Percentiles rank a stretch among this genome's conserved stretches.
These are phyloP conservation scores for Mollisiaceae sp. DNA, from an alignment of 2,329 filamentous ascomycete genomes.

Conservation along the genomic window DNA sequence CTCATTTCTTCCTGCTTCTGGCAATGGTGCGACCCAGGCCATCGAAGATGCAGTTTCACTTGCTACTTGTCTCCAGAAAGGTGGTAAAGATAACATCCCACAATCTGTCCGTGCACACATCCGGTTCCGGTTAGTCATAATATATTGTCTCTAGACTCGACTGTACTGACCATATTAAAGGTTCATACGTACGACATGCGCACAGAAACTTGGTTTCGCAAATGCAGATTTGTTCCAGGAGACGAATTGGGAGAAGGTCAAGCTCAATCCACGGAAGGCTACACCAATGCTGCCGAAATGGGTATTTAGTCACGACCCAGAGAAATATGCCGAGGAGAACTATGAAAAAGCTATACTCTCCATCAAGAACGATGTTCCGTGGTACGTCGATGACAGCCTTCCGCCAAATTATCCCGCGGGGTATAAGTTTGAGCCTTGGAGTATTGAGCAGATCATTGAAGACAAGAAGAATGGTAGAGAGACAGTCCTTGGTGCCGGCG, in stretches of 20 bases:
- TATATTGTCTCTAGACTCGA: constrained; percentile 7
- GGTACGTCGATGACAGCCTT: constrained; percentile 39
- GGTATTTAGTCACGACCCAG: constrained; percentile 35
- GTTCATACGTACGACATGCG: constrained; percentile 15
- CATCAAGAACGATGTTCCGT: constrained; percentile 11
- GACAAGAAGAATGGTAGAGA: constrained; percentile 44
- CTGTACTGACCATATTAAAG: background rate
- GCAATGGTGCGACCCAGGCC: constrained; percentile 46
- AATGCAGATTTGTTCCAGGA: constrained; percentile 35
- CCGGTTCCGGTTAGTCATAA: constrained; percentile 34
- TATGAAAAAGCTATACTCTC: constrained; percentile 16
- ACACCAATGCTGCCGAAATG: constrained; percentile 32
- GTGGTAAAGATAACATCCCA: constrained; percentile 30
- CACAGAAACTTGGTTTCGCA: constrained; percentile 36
- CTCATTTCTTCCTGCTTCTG: constrained; percentile 46
- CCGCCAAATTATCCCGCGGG: constrained; percentile 46
- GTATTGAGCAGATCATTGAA: constrained; percentile 49
- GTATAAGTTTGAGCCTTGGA: constrained; percentile 48
- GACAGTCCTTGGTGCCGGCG: constrained; percentile 41
- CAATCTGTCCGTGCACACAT: constrained; percentile 32
- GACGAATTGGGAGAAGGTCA: constrained; percentile 35
- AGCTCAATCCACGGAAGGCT: constrained; percentile 34
- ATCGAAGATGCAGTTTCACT: constrained; percentile 48
- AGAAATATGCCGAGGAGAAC: constrained; percentile 34
- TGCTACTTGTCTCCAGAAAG: constrained; percentile 41